phyloP scores from a whole-genome alignment of 1,284 basidiomycete genomes.

The Boletus smithii region DNA sequence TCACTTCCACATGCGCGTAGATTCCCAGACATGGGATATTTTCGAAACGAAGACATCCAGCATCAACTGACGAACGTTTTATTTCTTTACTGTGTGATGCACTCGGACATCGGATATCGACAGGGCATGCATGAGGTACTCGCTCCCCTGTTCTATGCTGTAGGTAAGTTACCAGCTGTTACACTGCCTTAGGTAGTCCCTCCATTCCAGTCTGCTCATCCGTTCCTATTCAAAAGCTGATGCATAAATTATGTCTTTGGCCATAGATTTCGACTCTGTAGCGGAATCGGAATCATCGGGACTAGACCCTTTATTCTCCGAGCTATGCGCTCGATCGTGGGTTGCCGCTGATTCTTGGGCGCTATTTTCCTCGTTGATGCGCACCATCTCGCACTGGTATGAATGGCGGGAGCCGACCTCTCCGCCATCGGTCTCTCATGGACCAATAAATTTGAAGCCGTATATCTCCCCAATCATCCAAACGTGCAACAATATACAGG shows the following conservation, averaged over 20 bases:
- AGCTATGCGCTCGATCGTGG: constrained; percentile 65
- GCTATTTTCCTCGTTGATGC: constrained; percentile 79
- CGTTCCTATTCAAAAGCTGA: constrained; percentile 23
- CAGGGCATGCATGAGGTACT: constrained; percentile 97
- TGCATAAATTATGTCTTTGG: constrained; percentile 25
- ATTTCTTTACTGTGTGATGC: constrained; percentile 74
- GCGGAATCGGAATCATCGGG: constrained; percentile 30
- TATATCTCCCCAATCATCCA: constrained; percentile 80
- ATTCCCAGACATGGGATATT: constrained; percentile 90
- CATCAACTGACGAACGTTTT: constrained; percentile 80
- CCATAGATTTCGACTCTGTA: constrained; percentile 71
- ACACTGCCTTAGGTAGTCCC: constrained; percentile 3
- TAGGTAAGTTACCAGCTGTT: constrained; percentile 36
- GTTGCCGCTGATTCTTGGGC: constrained; percentile 83
- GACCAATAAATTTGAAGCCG: constrained; percentile 50
- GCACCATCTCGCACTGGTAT: constrained; percentile 75
- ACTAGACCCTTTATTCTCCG: constrained; percentile 42
- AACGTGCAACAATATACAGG: constrained; percentile 77
- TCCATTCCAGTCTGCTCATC: constrained; percentile 17
- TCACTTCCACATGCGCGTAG: constrained; percentile 36
- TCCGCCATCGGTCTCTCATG: constrained; percentile 41
- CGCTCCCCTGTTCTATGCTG: constrained; percentile 77
- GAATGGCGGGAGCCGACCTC: constrained; percentile 73
- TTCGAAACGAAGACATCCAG: constrained; percentile 71
- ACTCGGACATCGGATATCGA: constrained; percentile 82